Evolutionary conservation across 2,329 filamentous ascomycete species (phyloP), one percentile per base, ranked within the genome.

Genomic region (Fusarium bulbicola): DNA sequence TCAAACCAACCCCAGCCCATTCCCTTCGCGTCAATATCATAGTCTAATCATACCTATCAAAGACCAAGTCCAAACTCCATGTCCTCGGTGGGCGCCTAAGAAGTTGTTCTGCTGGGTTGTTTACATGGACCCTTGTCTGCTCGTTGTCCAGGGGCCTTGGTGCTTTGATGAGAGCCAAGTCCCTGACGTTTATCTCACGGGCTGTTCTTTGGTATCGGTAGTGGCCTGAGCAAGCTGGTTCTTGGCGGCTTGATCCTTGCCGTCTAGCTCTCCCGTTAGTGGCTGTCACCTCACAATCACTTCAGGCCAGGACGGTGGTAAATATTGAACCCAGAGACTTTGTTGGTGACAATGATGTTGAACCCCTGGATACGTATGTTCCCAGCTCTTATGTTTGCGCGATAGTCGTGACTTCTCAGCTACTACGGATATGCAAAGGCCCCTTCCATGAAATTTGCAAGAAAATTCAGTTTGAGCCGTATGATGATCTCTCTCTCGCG

Each of bases 221-320:
- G 59, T 65, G 40, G 56, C 47, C 57, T 67, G 69, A 47, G 59
- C 52, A 58, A 59, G 36, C 32, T 57, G 63, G 67, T 66, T 67
- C 56, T 69, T 74, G 64, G 64, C 59, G 40, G 53, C 43, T 40
- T 52, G 16, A 68, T 62, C 72, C 72, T 34, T 63, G 72, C 50
- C 39, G 30, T 28, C 36, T 66, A 69, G 68, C 68, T 49, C 63
- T 74, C 72, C 72, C 64, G 58, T 72, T 59, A 73, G 68, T 74
- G 72, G 72, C 57, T 72, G 53, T 69, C 72, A 69, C 63, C 57
- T 69, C 30, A 60, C 32, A 56, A 61, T 74, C 72, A 72, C 72
- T 62, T 74, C 71, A 74, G 72, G 72, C 72, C 64, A 54, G 57
- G 63, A 74, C 68, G 72, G 72, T 74, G 72, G 68, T 74, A 65